Percentiles rank a stretch among this genome's conserved stretches.
Conservation (phyloP, 805 yeast genomes). For the Isabelozyma pseudorhagii region DNA sequence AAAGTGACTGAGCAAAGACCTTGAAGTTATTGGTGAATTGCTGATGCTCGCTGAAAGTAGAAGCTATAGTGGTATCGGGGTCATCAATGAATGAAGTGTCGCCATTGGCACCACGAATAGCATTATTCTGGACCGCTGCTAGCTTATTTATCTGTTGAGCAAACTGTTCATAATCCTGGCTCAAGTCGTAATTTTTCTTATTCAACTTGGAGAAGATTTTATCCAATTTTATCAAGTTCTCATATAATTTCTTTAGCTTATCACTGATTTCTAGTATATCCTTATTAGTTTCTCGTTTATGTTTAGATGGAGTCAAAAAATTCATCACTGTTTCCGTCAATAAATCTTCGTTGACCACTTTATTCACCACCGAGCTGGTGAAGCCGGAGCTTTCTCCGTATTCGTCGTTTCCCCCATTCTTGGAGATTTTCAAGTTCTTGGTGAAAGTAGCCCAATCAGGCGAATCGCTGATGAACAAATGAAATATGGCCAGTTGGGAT, state of each 20-base stretch:
- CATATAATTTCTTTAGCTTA: constrained; percentile 78
- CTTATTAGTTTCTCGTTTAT: constrained; percentile 73
- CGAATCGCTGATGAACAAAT: constrained; percentile 65
- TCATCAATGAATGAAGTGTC: constrained; percentile 3
- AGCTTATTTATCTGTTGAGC: constrained; percentile 67
- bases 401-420: constrained; percentile 10
- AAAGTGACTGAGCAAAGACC: constrained; percentile 35
- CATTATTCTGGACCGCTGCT: constrained; percentile 39
- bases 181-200: constrained; percentile 68
- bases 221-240: constrained; percentile 76
- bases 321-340: constrained; percentile 91
- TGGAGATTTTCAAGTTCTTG: constrained; percentile 45
- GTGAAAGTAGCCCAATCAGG: constrained; percentile 72
- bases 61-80: constrained; percentile 1
- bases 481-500: constrained; percentile 65
- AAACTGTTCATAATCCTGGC: constrained; percentile 70
- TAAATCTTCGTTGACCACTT: constrained; percentile 61
- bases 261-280: constrained; percentile 62
- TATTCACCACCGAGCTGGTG: constrained; percentile 27
- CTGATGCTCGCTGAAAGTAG: constrained; percentile 1
- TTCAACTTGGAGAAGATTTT: constrained; percentile 71
- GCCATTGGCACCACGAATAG: constrained; percentile 1
- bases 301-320: constrained; percentile 73
- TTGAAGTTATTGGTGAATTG: constrained; percentile 28
- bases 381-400: constrained; percentile 12